Percentiles rank a stretch among this genome's conserved stretches.
These are phyloP conservation scores for Achaetomium macrosporum DNA, from an alignment of 2,329 filamentous ascomycete genomes.

Conservation along the genomic window DNA sequence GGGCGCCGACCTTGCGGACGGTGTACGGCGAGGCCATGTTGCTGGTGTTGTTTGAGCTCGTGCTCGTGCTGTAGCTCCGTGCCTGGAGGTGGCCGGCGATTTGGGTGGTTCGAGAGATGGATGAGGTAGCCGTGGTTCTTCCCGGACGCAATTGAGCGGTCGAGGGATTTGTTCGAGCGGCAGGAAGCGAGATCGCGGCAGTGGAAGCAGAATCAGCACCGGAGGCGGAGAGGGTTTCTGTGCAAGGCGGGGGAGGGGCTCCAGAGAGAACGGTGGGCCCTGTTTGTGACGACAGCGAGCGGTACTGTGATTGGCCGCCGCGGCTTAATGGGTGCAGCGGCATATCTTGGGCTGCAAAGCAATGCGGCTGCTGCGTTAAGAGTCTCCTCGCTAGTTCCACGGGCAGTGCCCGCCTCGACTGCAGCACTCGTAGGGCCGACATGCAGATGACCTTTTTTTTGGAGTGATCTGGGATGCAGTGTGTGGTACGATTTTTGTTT, in stretches of 20 bases:
- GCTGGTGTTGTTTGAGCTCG: conserved; percentile 15
- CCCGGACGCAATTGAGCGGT: conserved; percentile 18
- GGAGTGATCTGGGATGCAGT: background rate
- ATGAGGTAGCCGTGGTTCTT: conserved; percentile 33
- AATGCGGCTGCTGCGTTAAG: conserved; percentile 7
- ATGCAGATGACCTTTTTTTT: conserved; percentile 13
- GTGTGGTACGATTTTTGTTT: background rate
- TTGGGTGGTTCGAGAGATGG: conserved; percentile 46
- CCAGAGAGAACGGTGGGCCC: conserved; percentile 15
- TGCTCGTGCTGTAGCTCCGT: conserved; percentile 29
- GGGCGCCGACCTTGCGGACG: conserved; percentile 79
- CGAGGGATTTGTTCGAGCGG: conserved; percentile 16
- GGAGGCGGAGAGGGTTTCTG: conserved; percentile 3
- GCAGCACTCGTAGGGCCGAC: conserved; percentile 19
- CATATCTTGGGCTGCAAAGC: conserved; percentile 18
- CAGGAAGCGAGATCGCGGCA: conserved; percentile 8
- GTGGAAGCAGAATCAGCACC: conserved; percentile 7
- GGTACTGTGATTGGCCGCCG: conserved; percentile 24
- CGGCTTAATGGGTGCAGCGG: conserved; percentile 20
- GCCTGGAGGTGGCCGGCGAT: conserved; percentile 47
- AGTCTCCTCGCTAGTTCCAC: conserved; percentile 1
- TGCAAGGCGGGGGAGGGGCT: conserved; percentile 26
- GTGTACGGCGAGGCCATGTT: conserved; percentile 57
- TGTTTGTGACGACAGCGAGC: conserved; percentile 25
- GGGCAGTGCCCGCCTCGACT: conserved; percentile 15